Evolutionary conservation across 2,329 filamentous ascomycete species (phyloP).

Genomic region (Albophoma yamanashiensis): DNA sequence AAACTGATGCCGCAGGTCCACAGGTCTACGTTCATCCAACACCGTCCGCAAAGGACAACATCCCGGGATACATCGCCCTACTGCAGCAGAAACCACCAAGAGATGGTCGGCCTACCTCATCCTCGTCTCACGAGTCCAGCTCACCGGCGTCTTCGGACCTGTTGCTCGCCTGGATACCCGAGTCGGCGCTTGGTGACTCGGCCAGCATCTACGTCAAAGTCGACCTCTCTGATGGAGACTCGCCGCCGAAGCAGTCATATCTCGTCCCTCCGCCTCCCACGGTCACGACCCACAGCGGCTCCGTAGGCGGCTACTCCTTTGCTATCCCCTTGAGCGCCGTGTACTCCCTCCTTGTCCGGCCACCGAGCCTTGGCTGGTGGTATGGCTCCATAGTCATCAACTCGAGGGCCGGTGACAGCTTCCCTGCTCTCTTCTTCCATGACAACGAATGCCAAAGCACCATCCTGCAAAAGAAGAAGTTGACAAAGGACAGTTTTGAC

Average conservation of each 20-base stretch:
- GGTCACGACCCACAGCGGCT: conserved; percentile 61
- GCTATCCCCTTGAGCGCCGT: conserved; percentile 83
- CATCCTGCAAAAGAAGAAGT: conserved; percentile 83
- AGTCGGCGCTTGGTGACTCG: conserved; percentile 75
- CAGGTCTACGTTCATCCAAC: conserved; percentile 95
- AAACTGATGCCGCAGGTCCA: conserved; percentile 3
- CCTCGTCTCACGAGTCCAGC: conserved; percentile 20
- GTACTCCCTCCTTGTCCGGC: conserved; percentile 81
- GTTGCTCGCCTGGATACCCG: conserved; percentile 87
- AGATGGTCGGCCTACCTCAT: conserved; percentile 25
- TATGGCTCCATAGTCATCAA: conserved; percentile 95
- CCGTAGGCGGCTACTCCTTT: conserved; percentile 76
- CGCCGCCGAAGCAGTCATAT: conserved; percentile 74
- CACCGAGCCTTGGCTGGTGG: conserved; percentile 96
- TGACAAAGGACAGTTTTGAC: conserved; percentile 76
- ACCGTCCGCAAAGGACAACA: conserved; percentile 89
- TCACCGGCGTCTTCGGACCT: conserved; percentile 56
- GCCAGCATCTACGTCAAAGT: conserved; percentile 92
- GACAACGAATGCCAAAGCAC: conserved; percentile 95
- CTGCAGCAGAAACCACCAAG: conserved; percentile 69
- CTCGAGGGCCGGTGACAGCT: conserved; percentile 78
- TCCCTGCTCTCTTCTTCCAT: conserved; percentile 94
- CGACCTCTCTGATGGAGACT: conserved; percentile 71
- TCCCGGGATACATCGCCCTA: conserved; percentile 84
- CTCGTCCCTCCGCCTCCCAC: conserved; percentile 88